These are phyloP conservation scores for Nicotiana rustica DNA, from an alignment of 305 asterid genomes.

Conservation along the genomic window DNA sequence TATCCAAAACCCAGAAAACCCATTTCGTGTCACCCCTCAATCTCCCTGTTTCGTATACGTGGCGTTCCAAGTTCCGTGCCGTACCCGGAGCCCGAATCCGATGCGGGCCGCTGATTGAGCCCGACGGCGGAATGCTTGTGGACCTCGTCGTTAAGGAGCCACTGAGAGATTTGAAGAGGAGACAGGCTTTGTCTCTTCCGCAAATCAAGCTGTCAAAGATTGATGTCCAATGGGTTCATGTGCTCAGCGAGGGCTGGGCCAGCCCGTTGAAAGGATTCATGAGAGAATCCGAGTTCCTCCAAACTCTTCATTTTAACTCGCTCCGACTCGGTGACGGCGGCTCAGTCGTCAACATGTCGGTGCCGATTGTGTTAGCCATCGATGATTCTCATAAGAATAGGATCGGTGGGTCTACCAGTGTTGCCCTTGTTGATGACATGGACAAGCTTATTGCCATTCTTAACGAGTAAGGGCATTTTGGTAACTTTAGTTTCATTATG, in stretches of 20 bases:
- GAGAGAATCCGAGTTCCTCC: constrained; percentile 98
- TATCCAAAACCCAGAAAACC: constrained; percentile 49
- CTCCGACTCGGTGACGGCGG: constrained; percentile 70
- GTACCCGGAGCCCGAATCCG: constrained; percentile 50
- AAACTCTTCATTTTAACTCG: constrained; percentile 93
- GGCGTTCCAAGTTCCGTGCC: constrained; percentile 38
- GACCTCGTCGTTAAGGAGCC: constrained; percentile 68
- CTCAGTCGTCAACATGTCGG: constrained; percentile 88
- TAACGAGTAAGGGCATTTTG: constrained; percentile 63
- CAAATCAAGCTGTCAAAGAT: constrained; percentile 65
- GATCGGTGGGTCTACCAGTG: constrained; percentile 62
- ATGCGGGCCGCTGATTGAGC: constrained; percentile 72
- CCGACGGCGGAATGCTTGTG: constrained; percentile 85
- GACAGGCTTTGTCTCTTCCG: constrained; percentile 64
- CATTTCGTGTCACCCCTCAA: constrained; percentile 46
- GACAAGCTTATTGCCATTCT: constrained; percentile 65
- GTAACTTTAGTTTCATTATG: too few species aligned
- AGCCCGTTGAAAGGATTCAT: constrained; percentile 93
- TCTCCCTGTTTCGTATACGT: constrained; percentile 38
- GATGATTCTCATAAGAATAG: constrained; percentile 71
- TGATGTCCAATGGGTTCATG: constrained; percentile 95
- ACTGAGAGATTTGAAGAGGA: constrained; percentile 52
- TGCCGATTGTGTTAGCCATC: constrained; percentile 89
- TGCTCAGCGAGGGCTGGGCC: constrained; percentile 98
- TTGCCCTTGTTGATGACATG: constrained; percentile 69